Base-by-base conservation (phyloP, 345 rosid genomes). In the Turnera subulata region DNA sequence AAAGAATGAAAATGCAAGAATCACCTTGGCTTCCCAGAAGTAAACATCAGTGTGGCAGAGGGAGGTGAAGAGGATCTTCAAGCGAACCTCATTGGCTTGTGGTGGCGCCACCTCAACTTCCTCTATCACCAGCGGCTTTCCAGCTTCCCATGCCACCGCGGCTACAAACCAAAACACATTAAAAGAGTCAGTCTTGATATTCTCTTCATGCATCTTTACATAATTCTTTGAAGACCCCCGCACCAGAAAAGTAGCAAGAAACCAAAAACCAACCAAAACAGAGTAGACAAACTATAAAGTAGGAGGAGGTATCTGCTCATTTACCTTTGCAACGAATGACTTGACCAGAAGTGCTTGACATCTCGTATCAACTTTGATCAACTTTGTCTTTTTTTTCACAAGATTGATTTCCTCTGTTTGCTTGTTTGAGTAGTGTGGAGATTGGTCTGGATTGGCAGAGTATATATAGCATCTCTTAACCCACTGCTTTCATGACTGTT, bases 101-200 rank as follows among this genome's bases (percentile, higher is more conserved):
- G 81, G 86, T 6, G 83, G 79, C 5, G 81, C 81, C 62, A 78
- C 81, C 53, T 78, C 85, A 70, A 78, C 81, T 55, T 78, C 70
- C 45, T 78, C 75, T 0, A 81, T 76, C 49, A 65, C 74, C 59
- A 81, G 51, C 52, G 81, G 83, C 72, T 81, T 81, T 48, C 83
- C 81, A 6, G 86, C 79, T 61, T 81, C 81, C 83, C 83, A 81
- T 46, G 79, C 79, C 43, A 81, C 77, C 6, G 81, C 81, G 53
- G 81, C 83, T 76, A 53, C 64, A 68, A 15, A 35, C 11, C 11
- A 24, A 11, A 1, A 48, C 5, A 17, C 5, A 44, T n/a, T n/a
- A n/a, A n/a, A n/a, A 19, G 13, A 4, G 7, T 1, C 45, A 42
- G n/a, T 42, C n/a, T 16, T 15, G n/a, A 11, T 15, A 19, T n/a